Base-by-base conservation (phyloP, 495 filamentous ascomycete species). In the Tuber indicum region DNA sequence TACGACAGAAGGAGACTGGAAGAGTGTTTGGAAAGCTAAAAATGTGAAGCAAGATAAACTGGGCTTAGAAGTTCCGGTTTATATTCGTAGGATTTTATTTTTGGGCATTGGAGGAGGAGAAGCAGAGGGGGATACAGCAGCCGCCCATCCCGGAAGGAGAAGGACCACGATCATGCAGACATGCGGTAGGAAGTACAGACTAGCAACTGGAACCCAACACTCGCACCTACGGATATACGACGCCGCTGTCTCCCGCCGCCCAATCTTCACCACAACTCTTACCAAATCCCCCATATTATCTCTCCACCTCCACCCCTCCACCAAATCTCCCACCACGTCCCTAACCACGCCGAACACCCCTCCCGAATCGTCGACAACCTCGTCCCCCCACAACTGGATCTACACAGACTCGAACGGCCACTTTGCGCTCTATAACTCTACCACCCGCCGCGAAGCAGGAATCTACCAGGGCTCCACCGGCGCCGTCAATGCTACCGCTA, bases 201-300 rank as follows among this genome's bases (percentile, higher is more conserved):
- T 80, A 46, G 77, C 77, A 10, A 80, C 74, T 1, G 75, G 74
- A 42, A 79, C 81, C 1, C 52, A 82, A 36, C 72, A 82, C 58
- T 82, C 81, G 1, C 80, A 82, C 23, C 32, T 82, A 39, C 71
- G 81, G 19, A 72, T 82, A n/a, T 82, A 82, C 49, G 81, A 82
- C 42, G 76, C 80, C 23, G 75, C 80, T 19, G 72, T 82, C n/a
- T 79, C 81, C 32, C 76, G 77, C 41, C 81, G 81, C 3, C 81
- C 81, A 6, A 75, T 82, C n/a, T 82, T 82, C 46, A 80, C 58
- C 26, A 62, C 58, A 36, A 70, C 73, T 6, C 80, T 81, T 49
- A 79, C 80, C 3, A 69, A 75, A 62, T 77, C 80, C 2, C 81
- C 76, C 5, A 80, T 82, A 49, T 36, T 82, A 16, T 74, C 73